Evolutionary conservation across 495 filamentous ascomycete genomes (phyloP).

Genomic region (Lasiosphaeria ovina): DNA sequence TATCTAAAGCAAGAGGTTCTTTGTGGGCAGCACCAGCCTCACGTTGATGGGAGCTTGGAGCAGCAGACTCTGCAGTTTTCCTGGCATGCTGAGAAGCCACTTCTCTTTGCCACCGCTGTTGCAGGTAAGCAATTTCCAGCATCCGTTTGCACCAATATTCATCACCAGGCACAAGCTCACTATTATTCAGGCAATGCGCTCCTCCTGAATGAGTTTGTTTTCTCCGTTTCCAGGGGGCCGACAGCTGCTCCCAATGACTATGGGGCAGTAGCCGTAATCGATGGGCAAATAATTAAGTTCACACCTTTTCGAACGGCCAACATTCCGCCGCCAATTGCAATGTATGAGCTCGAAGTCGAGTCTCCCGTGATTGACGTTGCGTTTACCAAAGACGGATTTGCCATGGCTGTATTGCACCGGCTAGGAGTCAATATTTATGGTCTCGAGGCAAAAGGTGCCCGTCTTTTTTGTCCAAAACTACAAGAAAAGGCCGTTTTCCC

Average conservation of each 20-base stretch:
- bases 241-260: conserved; percentile 69
- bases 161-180: conserved; percentile 23
- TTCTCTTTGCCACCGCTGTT: conserved; percentile 57
- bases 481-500: conserved; percentile 25
- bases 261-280: conserved; percentile 82
- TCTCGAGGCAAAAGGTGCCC: conserved; percentile 54
- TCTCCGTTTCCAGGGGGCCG: conserved; percentile 65
- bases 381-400: conserved; percentile 61
- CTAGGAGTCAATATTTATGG: conserved; percentile 61
- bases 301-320: conserved; percentile 82
- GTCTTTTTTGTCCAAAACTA: conserved; percentile 33
- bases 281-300: conserved; percentile 77
- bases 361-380: conserved; percentile 71
- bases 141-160: conserved; percentile 7
- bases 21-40: conserved; percentile 26
- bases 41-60: conserved; percentile 26
- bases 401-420: conserved; percentile 70
- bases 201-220: conserved; percentile 65
- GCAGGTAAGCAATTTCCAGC: conserved; percentile 33
- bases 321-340: conserved; percentile 88
- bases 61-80: conserved; percentile 20
- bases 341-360: conserved; percentile 66
- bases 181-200: conserved; percentile 49
- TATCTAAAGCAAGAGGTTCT: conserved; percentile 93
- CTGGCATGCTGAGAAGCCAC: conserved; percentile 85